Evolutionary conservation across 2,329 filamentous ascomycete genomes (phyloP).

Genomic region (Paecilomyces sp.): DNA sequence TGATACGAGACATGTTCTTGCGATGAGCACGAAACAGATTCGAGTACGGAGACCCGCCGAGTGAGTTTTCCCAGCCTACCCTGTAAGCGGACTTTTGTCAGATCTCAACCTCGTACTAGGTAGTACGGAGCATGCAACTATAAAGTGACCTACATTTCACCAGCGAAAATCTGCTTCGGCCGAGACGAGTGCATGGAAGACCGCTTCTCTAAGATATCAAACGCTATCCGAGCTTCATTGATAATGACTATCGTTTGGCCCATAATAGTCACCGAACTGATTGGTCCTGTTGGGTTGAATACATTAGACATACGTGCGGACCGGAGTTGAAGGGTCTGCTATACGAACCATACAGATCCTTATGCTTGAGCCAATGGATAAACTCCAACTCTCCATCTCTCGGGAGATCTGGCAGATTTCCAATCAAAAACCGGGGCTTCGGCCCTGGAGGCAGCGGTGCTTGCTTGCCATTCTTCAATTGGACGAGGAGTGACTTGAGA

Average conservation of each 20-base stretch:
- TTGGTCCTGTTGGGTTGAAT: constrained; percentile 15
- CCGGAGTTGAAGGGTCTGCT: background rate
- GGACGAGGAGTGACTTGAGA: background rate
- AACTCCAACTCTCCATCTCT: constrained; percentile 10
- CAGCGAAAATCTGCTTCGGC: constrained; percentile 22
- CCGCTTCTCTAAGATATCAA: constrained; percentile 29
- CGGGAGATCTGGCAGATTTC: constrained; percentile 4
- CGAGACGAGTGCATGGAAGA: constrained; percentile 23
- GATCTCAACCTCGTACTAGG: background rate
- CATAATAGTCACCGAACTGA: constrained; percentile 31
- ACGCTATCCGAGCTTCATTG: constrained; percentile 22
- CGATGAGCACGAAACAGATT: constrained; percentile 35
- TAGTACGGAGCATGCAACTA: background rate
- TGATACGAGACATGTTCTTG: constrained; percentile 38
- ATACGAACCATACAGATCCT: constrained; percentile 3
- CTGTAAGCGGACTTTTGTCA: constrained; percentile 8
- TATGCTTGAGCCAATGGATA: constrained; percentile 2
- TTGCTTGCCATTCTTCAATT: background rate
- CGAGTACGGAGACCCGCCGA: constrained; percentile 30
- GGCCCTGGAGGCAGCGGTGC: constrained; percentile 3
- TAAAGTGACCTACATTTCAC: constrained; percentile 28
- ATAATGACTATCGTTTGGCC: constrained; percentile 32
- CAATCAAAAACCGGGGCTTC: background rate
- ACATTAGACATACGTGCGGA: background rate
- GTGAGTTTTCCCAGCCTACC: constrained; percentile 32